Evolutionary conservation across 352 stramenopile genomes (phyloP).

Genomic region (Pythium utonaiense): DNA sequence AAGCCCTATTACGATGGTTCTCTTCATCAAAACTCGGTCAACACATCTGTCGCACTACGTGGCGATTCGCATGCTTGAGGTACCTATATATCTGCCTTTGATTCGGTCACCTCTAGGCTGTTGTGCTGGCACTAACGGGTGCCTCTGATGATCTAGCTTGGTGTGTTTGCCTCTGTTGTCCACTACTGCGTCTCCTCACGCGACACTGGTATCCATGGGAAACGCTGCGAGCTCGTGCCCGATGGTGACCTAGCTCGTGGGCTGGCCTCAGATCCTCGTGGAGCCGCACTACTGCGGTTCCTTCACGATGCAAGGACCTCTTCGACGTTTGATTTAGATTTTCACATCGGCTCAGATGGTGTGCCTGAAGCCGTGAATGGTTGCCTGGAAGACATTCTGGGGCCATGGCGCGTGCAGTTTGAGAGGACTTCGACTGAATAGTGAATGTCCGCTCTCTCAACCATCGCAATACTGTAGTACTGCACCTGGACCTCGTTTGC

Average conservation of each 20-base stretch:
- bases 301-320: conserved; percentile 26
- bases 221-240: not conserved
- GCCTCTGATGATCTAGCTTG: not conserved
- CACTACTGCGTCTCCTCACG: not conserved
- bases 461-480: too few species aligned
- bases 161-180: not conserved
- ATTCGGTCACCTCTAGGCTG: too few species aligned
- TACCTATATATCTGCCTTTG: too few species aligned
- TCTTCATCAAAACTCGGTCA: not conserved
- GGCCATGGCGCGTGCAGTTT: not conserved
- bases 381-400: not conserved
- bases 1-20: not conserved
- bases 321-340: conserved; percentile 20
- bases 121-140: not conserved
- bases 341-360: conserved; percentile 44
- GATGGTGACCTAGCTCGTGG: conserved; percentile 25
- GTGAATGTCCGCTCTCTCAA: too few species aligned
- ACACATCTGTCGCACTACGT: conserved; percentile 20
- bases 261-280: conserved; percentile 24
- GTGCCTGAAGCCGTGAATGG: not conserved
- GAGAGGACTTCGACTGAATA: not conserved
- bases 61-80: conserved; percentile 35
- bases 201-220: not conserved
- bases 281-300: conserved; percentile 26
- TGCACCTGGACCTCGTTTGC: too few species aligned